Percentiles rank a stretch among this genome's conserved stretches.
phyloP scores from a whole-genome alignment of 176 grass and related monocot genomes.

The Aegilops speltoides region DNA sequence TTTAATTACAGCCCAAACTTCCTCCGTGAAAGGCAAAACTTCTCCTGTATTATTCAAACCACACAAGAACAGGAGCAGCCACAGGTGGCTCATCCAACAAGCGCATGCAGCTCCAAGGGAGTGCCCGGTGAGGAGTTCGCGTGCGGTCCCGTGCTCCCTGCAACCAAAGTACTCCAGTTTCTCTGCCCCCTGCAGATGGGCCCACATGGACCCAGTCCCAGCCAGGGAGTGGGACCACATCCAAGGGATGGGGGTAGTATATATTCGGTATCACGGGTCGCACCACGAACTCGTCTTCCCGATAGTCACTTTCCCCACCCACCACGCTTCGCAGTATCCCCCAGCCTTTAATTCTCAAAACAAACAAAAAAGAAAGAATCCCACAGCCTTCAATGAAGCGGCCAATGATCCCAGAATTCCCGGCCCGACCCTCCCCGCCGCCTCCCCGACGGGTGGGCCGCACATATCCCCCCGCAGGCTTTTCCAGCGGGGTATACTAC shows the following conservation, averaged over 20 bases:
- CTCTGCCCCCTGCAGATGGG: not conserved
- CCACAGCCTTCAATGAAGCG: slow-evolving; percentile 20
- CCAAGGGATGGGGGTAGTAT: not conserved
- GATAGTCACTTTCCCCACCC: not conserved
- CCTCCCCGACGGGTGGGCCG: not conserved
- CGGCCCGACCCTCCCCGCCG: not conserved
- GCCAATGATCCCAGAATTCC: not conserved
- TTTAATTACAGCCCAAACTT: no score
- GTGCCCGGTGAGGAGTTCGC: not conserved
- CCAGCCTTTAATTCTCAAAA: not conserved
- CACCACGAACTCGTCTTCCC: not conserved
- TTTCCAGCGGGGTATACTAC: not conserved
- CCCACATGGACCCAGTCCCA: not conserved
- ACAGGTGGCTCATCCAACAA: not conserved
- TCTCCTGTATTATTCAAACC: not conserved
- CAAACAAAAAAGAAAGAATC: slow-evolving; percentile 9
- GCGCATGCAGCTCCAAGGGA: not conserved
- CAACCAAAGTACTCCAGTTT: not conserved
- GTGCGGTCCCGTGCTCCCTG: not conserved
- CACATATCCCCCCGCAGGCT: accelerated
- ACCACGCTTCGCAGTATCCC: not conserved
- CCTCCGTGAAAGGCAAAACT: no score
- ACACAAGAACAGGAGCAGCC: not conserved
- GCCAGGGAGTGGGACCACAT: not conserved
- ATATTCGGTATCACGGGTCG: not conserved